These are phyloP conservation scores for Mortierella antarctica DNA, from an alignment of 192 early-diverging fungal genomes.

Conservation along the genomic window DNA sequence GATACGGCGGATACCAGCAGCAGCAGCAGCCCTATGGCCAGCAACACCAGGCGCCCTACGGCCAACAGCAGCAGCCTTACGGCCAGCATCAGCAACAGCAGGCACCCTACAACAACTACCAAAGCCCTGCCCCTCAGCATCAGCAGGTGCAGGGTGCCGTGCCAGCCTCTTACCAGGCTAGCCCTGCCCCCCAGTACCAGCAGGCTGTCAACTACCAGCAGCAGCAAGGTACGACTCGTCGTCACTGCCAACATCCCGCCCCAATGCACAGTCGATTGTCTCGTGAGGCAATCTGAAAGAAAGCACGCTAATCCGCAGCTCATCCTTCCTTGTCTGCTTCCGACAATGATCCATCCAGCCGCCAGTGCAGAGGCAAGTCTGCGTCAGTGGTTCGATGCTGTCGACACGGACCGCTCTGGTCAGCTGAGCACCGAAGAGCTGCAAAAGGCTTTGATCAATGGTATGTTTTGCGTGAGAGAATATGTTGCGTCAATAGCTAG, in stretches of 20 bases:
- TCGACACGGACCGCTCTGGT: conserved; percentile 76
- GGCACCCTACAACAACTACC: conserved; percentile 16
- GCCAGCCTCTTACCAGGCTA: not conserved
- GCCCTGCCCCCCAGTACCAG: conserved; percentile 18
- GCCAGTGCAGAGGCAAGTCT: conserved; percentile 20
- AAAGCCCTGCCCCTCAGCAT: not conserved
- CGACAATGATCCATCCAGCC: conserved; percentile 4
- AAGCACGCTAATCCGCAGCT: too few relatives aligned
- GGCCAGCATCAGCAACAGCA: not conserved
- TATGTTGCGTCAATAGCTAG: not conserved
- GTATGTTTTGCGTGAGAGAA: conserved; percentile 12
- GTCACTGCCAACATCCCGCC: too few relatives aligned
- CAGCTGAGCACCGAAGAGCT: conserved; percentile 77
- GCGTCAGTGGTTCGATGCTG: conserved; percentile 67
- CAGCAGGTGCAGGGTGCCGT: not conserved
- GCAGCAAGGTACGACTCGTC: not conserved
- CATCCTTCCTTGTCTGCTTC: too few relatives aligned
- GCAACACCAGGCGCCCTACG: not conserved
- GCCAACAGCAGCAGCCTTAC: not conserved
- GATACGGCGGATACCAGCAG: conserved; percentile 33
- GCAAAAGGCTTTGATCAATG: conserved; percentile 80
- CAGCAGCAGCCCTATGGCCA: conserved; percentile 12
- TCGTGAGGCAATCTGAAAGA: too few relatives aligned
- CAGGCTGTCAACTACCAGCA: conserved; percentile 25
- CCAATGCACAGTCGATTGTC: too few relatives aligned